Conservation (phyloP, 2,329 filamentous ascomycete species). For the Talaromyces verruculosus region DNA sequence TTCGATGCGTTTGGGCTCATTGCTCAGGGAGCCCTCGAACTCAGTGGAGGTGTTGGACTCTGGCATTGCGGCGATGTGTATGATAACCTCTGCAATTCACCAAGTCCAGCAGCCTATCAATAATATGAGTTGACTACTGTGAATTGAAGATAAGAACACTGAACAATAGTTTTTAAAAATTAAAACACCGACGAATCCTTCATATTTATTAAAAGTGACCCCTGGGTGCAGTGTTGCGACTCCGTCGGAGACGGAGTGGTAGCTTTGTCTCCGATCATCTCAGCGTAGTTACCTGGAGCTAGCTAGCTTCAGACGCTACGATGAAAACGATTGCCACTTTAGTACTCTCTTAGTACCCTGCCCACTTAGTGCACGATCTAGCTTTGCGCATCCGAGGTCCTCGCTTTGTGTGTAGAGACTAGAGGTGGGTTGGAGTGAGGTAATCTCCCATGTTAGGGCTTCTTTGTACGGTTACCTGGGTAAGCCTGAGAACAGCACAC, state of each 20-base stretch:
- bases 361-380: neutral
- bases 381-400: neutral
- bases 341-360: neutral
- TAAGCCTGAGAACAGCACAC: neutral
- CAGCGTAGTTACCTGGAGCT: neutral
- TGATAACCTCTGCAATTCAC: neutral
- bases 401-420: neutral
- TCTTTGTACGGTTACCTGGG: neutral
- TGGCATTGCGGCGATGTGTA: constrained; percentile 12
- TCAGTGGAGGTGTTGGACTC: constrained; percentile 7
- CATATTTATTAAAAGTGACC: neutral
- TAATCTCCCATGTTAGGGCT: neutral
- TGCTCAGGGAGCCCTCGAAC: constrained; percentile 4
- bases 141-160: neutral
- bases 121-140: neutral
- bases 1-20: constrained; percentile 13
- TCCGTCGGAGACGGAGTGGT: constrained; percentile 19
- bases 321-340: neutral
- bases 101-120: neutral
- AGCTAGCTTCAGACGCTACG: neutral
- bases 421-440: neutral
- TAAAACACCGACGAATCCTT: neutral
- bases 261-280: constrained; percentile 11
- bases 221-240: constrained; percentile 2
- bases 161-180: neutral